Base-by-base conservation (phyloP, 345 rosid genomes). In the Balakata baccata region DNA sequence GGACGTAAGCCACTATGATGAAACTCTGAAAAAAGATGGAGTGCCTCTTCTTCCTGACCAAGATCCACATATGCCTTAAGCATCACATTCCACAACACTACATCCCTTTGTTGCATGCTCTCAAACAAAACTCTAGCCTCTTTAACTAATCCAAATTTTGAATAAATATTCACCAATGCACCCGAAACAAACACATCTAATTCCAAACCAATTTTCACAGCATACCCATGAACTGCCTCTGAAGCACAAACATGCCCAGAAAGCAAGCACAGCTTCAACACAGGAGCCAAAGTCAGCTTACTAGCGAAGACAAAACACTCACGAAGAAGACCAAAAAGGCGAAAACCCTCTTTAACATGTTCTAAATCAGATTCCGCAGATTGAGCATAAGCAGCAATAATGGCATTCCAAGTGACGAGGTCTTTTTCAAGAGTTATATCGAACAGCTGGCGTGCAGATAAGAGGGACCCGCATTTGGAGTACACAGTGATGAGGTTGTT, bases 31-130 rank as follows among this genome's bases (percentile, higher is more conserved):
- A 88, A 81, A 29, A 84, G 75, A 11, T 5, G 12, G 6, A 82
- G 56, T 12, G 82, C 84, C 75, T 82, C 87, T 65, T 78, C 70
- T n/a, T 68, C 66, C 49, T 75, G 73, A 76, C 84, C 87, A 56
- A 39, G 64, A 13, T 85, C 86, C 25, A 83, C 39, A 75, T 83
- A 79, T 5, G 84, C 90, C 72, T 77, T 84, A 66, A 87, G 82
- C 88, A 88, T 84, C 53, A 85, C 76, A 77, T 87, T 88, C 92
- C 92, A 88, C 75, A 84, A 78, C 70, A 88, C 89, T 43, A 74
- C 75, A 79, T 88, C 90, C 71, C 80, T 85, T 4, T 70, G 79
- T 25, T 71, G 71, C 83, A 87, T 81, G 50, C 73, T 83, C 9
- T 82, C 86, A 49, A 88, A 88, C 81, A 87, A 77, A 76, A 16